Percentiles rank a stretch among this genome's conserved stretches.
Conservation (phyloP, 2,329 filamentous ascomycete genomes). For the Claviceps sp. region DNA sequence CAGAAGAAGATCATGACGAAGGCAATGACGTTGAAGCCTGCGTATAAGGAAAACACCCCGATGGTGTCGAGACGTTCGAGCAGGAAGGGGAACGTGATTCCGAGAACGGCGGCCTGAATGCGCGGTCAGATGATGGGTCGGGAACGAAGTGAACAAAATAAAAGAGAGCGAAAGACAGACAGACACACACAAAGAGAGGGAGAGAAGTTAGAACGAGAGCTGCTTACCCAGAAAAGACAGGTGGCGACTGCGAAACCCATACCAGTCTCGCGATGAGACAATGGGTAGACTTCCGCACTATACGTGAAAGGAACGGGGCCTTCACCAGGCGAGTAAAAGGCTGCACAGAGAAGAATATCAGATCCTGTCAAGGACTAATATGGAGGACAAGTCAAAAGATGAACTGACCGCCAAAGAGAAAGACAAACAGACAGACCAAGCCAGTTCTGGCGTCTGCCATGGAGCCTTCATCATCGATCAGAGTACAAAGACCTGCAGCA, state of each 20-base stretch:
- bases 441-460: constrained; percentile 31
- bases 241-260: constrained; percentile 52
- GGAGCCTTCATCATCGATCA: constrained; percentile 16
- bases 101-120: constrained; percentile 28
- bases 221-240: constrained; percentile 34
- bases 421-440: constrained; percentile 48
- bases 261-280: constrained; percentile 49
- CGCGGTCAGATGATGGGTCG: neutral
- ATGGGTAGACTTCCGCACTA: constrained; percentile 49
- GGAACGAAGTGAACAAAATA: no score
- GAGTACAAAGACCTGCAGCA: constrained; percentile 25
- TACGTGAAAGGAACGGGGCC: constrained; percentile 50
- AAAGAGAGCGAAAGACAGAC: no score
- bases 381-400: neutral
- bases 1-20: constrained; percentile 39
- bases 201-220: neutral
- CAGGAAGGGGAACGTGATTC: constrained; percentile 38
- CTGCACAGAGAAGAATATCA: constrained; percentile 5
- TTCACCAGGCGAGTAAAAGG: constrained; percentile 53
- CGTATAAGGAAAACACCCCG: constrained; percentile 36
- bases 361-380: neutral
- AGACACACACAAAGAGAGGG: neutral
- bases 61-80: constrained; percentile 20
- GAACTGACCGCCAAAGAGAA: constrained; percentile 39
- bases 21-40: constrained; percentile 40